A percentile compares a stretch with the other conserved stretches of the same genome.
These are phyloP conservation scores for Pleurotus salmoneostramineus DNA, from an alignment of 768 basidiomycete genomes.

Conservation along the genomic window DNA sequence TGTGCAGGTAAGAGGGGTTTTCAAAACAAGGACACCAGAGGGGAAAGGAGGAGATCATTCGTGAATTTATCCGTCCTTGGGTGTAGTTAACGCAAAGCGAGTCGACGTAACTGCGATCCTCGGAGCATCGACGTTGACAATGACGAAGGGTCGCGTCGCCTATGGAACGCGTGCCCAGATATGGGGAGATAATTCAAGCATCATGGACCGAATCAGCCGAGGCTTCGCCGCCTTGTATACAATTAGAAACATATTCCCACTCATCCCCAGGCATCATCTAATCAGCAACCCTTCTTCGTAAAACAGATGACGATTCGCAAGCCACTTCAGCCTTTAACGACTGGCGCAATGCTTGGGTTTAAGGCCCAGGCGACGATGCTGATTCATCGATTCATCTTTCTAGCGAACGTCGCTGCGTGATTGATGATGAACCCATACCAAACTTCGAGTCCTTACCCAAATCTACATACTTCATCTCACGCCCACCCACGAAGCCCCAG, in stretches of 20 bases:
- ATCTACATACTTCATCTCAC: conserved; percentile 1
- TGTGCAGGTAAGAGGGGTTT: conserved; percentile 61
- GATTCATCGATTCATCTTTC: not conserved
- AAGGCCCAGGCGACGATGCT: not conserved
- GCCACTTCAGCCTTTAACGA: not conserved
- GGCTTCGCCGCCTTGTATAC: not conserved
- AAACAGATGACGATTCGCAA: not conserved
- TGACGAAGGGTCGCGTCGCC: too few species aligned
- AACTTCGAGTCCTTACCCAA: not conserved
- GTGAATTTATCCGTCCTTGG: not conserved
- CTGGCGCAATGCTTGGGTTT: not conserved
- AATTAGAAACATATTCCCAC: not conserved
- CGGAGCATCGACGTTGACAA: too few species aligned
- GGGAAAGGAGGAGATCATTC: conserved; percentile 50
- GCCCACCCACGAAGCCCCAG: conserved; percentile 2
- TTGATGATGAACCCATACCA: not conserved
- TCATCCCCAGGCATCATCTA: not conserved
- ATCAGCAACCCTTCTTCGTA: not conserved
- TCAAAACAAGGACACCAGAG: conserved; percentile 70
- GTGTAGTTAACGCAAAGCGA: too few species aligned
- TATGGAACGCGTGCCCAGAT: not conserved
- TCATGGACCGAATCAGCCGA: not conserved
- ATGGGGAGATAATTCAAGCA: not conserved
- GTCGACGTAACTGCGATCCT: too few species aligned
- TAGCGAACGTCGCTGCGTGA: not conserved